Evolutionary conservation across 2,329 filamentous ascomycete genomes (phyloP).

Genomic region (Didymella pomorum): DNA sequence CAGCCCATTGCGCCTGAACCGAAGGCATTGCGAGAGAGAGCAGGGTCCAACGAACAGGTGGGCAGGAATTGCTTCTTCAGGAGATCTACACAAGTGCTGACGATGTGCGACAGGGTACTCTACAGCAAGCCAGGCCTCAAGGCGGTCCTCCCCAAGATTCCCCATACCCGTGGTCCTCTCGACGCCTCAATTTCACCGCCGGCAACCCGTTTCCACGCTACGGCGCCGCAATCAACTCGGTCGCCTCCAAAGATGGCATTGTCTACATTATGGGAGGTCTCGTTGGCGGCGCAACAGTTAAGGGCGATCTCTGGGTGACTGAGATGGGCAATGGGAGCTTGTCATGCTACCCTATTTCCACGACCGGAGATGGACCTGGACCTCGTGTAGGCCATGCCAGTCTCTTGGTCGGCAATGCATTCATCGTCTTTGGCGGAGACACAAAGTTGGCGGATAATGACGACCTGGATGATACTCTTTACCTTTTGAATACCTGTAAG

Average conservation of each 20-base stretch:
- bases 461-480: conserved; percentile 90
- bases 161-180: conserved; percentile 95
- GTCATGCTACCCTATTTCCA: conserved; percentile 89
- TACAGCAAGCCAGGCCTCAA: conserved; percentile 38
- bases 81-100: conserved; percentile 21
- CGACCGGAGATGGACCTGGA: conserved; percentile 91
- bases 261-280: conserved; percentile 98
- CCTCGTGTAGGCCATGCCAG: conserved; percentile 94
- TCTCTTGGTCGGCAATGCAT: conserved; percentile 94
- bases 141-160: conserved; percentile 69
- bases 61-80: conserved; percentile 22
- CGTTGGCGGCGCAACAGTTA: conserved; percentile 93
- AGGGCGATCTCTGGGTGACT: conserved; percentile 97
- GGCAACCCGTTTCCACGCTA: conserved; percentile 95
- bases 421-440: conserved; percentile 98
- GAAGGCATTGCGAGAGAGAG: conserved; percentile 65
- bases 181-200: conserved; percentile 84
- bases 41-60: conserved; percentile 64
- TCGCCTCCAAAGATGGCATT: conserved; percentile 93
- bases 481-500: conserved; percentile 96
- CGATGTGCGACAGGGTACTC: background rate
- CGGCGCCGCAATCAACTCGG: conserved; percentile 92
- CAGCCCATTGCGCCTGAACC: conserved; percentile 68
- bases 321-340: conserved; percentile 84
- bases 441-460: conserved; percentile 96